These are phyloP conservation scores for Lentinula lateritia DNA, from an alignment of 768 basidiomycete species.

Conservation along the genomic window DNA sequence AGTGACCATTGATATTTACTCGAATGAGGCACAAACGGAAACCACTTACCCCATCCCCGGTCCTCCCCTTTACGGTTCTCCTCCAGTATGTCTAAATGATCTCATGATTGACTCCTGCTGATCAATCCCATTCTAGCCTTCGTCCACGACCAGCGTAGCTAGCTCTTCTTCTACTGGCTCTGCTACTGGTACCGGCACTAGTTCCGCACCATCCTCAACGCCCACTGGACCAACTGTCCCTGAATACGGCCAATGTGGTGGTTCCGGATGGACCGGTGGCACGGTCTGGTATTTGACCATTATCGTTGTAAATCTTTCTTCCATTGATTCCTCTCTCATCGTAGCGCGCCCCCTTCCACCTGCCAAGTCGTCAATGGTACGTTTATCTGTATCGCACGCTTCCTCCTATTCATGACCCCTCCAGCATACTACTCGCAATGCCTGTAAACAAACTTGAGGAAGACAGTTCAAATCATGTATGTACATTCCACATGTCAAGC, in stretches of 20 bases:
- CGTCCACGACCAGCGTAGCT: background rate
- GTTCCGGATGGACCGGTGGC: background rate
- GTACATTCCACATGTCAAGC: too few relatives aligned
- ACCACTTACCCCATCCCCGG: slow-evolving; percentile 39
- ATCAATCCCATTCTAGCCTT: background rate
- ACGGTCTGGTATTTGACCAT: background rate
- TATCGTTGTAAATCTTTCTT: background rate
- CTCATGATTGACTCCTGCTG: background rate
- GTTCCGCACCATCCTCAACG: background rate
- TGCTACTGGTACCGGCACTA: background rate
- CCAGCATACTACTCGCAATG: slow-evolving; percentile 5
- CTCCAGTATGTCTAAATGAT: background rate
- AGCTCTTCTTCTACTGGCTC: background rate
- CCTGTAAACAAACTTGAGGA: background rate
- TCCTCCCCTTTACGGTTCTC: slow-evolving; percentile 26
- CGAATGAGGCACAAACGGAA: slow-evolving; percentile 30
- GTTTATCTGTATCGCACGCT: background rate
- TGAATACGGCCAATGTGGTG: slow-evolving; percentile 4
- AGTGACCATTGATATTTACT: slow-evolving; percentile 24
- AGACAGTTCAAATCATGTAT: too few relatives aligned
- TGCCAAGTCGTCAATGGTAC: slow-evolving; percentile 4
- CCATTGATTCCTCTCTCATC: background rate
- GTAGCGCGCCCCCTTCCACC: slow-evolving; percentile 1
- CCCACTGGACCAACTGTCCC: background rate
- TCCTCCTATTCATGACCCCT: background rate